Evolutionary conservation across 441 rosid species (phyloP).

Genomic region (Eugenia klotzschiana): DNA sequence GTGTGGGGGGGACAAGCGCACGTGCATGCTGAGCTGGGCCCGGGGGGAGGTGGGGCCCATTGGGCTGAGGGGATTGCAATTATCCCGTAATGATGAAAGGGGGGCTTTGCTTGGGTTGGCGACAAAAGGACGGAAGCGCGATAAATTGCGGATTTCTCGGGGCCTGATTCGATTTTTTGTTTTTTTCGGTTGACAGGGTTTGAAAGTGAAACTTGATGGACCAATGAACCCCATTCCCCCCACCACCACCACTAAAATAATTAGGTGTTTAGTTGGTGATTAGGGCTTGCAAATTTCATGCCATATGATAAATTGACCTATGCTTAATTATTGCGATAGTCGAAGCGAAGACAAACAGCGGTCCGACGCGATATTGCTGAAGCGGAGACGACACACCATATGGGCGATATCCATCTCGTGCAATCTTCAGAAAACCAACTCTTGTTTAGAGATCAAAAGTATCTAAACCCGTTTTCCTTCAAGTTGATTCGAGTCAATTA

Average conservation of each 20-base stretch:
- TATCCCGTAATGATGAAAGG: neutral
- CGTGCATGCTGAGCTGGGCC: slow-evolving; percentile 16
- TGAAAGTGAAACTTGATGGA: neutral
- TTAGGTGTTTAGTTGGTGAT: neutral
- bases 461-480: too few relatives aligned
- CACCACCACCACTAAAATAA: too few relatives aligned
- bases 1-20: neutral
- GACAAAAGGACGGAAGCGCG: neutral
- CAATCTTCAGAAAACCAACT: neutral
- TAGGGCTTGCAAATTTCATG: neutral
- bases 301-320: neutral
- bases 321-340: neutral
- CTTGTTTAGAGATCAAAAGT: neutral
- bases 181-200: neutral
- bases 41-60: neutral
- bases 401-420: neutral
- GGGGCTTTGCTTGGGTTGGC: neutral
- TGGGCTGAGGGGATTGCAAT: neutral
- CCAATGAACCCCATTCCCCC: too few relatives aligned
- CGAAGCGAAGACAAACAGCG: neutral
- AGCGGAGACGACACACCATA: neutral
- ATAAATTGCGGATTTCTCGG: neutral
- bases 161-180: neutral
- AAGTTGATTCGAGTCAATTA: too few relatives aligned
- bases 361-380: neutral